A percentile compares a stretch with the other conserved stretches of the same genome.
These are phyloP conservation scores for Xylaria digitata DNA, from an alignment of 2,329 filamentous ascomycete species.

Conservation along the genomic window DNA sequence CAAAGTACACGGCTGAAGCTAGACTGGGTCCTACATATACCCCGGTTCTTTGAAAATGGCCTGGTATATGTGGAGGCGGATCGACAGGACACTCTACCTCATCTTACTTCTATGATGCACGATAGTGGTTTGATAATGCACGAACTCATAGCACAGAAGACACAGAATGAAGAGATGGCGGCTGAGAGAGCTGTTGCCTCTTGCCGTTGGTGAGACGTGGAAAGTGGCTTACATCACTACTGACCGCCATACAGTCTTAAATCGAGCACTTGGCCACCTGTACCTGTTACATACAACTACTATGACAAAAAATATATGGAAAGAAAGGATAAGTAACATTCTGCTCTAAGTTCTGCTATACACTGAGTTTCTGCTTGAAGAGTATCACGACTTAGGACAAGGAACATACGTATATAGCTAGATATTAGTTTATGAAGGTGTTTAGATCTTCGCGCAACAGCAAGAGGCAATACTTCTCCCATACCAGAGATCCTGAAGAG, in stretches of 20 bases:
- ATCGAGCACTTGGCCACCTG: not conserved
- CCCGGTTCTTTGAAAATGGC: constrained; percentile 21
- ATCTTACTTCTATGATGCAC: constrained; percentile 33
- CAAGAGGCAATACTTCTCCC: too few relatives aligned
- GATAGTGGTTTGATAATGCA: constrained; percentile 38
- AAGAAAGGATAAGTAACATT: too few relatives aligned
- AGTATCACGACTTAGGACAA: too few relatives aligned
- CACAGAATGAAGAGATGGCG: constrained; percentile 29
- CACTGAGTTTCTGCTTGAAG: too few relatives aligned
- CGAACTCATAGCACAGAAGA: constrained; percentile 40
- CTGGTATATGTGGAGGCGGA: constrained; percentile 31
- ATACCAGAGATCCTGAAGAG: too few relatives aligned
- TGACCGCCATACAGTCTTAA: not conserved
- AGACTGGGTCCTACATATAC: constrained; percentile 27
- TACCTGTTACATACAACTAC: too few relatives aligned
- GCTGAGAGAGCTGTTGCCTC: constrained; percentile 1
- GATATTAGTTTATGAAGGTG: too few relatives aligned
- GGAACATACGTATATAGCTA: too few relatives aligned
- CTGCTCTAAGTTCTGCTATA: too few relatives aligned
- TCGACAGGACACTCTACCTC: constrained; percentile 24
- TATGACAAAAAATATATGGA: too few relatives aligned
- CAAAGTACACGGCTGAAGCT: constrained; percentile 30
- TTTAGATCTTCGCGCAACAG: too few relatives aligned
- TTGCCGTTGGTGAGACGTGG: constrained; percentile 2
- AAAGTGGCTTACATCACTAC: constrained; percentile 11